phyloP scores from a whole-genome alignment of 306 rosid genomes.

The Prosopis cineraria region DNA sequence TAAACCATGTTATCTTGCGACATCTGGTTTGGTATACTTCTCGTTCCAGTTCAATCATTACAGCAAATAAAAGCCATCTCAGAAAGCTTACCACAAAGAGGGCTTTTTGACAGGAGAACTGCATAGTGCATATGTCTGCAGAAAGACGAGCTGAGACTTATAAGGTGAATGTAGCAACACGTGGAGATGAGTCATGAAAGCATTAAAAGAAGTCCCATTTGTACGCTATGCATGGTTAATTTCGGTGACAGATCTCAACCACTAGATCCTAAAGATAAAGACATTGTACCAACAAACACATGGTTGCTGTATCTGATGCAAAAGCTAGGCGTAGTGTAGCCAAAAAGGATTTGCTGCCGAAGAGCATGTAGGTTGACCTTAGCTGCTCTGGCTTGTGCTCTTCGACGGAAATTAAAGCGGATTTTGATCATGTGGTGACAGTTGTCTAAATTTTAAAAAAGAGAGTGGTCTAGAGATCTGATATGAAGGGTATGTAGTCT shows the following conservation, averaged over 20 bases:
- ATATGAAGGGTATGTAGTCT: conserved; percentile 8
- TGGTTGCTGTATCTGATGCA: conserved; percentile 11
- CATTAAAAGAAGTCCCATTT: conserved; percentile 26
- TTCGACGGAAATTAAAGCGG: neutral
- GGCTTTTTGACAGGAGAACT: conserved; percentile 44
- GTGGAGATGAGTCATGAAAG: conserved; percentile 72
- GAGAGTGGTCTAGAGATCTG: conserved; percentile 12
- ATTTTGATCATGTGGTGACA: conserved; percentile 22
- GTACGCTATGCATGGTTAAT: conserved; percentile 18
- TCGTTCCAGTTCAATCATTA: conserved; percentile 24
- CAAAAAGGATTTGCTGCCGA: conserved; percentile 31
- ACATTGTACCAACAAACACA: conserved; percentile 37
- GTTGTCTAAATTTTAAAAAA: conserved; percentile 20
- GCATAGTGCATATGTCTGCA: conserved; percentile 33
- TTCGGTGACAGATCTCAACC: conserved; percentile 46
- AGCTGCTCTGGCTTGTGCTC: conserved; percentile 1
- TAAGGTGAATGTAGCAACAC: conserved; percentile 41
- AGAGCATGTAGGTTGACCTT: conserved; percentile 34
- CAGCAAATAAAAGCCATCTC: conserved; percentile 40
- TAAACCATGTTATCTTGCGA: conserved; percentile 37
- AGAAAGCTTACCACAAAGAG: conserved; percentile 39
- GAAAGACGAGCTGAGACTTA: conserved; percentile 45
- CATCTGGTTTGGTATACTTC: conserved; percentile 35
- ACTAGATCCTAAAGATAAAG: conserved; percentile 32
- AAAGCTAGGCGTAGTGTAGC: conserved; percentile 13